These are phyloP conservation scores for Trichoderma oligosporum DNA, from an alignment of 2,329 filamentous ascomycete species.

Conservation along the genomic window DNA sequence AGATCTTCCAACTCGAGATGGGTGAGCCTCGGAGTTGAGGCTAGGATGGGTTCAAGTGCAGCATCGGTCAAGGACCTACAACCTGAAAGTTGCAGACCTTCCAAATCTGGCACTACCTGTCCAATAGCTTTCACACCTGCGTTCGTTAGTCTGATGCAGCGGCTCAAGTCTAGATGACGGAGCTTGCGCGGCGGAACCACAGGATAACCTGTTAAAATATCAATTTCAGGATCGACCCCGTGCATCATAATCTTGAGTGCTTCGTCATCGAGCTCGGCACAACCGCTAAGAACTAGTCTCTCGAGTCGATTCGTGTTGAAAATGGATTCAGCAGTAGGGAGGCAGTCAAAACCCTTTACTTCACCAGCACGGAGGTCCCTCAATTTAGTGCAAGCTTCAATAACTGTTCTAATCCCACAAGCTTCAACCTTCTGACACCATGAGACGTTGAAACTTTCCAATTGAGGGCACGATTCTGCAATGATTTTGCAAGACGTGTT, in stretches of 20 bases:
- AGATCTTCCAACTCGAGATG: constrained; percentile 90
- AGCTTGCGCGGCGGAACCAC: constrained; percentile 74
- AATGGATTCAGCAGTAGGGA: constrained; percentile 67
- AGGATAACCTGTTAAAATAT: constrained; percentile 72
- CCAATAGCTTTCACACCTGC: constrained; percentile 67
- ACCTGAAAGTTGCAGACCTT: constrained; percentile 79
- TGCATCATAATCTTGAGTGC: constrained; percentile 70
- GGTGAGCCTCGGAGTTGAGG: constrained; percentile 71
- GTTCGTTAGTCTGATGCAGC: constrained; percentile 71
- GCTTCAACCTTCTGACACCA: constrained; percentile 89
- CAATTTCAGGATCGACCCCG: constrained; percentile 71
- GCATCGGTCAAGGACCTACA: constrained; percentile 71
- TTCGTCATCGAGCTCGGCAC: constrained; percentile 71
- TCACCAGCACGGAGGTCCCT: constrained; percentile 80
- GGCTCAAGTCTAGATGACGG: constrained; percentile 79
- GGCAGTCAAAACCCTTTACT: constrained; percentile 72
- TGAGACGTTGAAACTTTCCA: constrained; percentile 85
- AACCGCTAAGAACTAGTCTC: constrained; percentile 75
- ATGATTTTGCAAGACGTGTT: constrained; percentile 86
- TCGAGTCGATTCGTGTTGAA: constrained; percentile 80
- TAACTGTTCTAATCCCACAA: constrained; percentile 66
- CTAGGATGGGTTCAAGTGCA: constrained; percentile 67
- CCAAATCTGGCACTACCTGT: constrained; percentile 70
- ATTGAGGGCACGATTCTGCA: constrained; percentile 69
- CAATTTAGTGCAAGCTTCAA: constrained; percentile 68